Percentiles rank a stretch among this genome's conserved stretches.
Evolutionary conservation across 108 stramenopile genomes (phyloP).

Genomic region (Conticribra guillardii): DNA sequence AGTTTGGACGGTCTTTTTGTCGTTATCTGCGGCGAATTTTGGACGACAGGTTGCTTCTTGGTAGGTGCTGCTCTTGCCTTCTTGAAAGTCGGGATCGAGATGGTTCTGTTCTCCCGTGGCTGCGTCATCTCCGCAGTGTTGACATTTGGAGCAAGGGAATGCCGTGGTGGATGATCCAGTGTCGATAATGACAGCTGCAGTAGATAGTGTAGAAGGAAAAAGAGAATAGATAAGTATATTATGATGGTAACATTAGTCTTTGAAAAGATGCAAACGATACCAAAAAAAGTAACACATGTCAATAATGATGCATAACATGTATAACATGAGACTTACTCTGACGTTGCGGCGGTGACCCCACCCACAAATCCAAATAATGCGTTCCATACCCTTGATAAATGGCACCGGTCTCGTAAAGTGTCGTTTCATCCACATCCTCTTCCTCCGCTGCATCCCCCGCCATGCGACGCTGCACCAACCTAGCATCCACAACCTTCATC

Average conservation of each 20-base stretch:
- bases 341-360: constrained; percentile 64
- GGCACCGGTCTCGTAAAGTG: neutral
- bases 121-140: constrained; percentile 62
- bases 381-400: constrained; percentile 86
- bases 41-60: constrained; percentile 1
- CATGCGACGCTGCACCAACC: neutral
- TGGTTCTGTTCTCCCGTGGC: constrained; percentile 50
- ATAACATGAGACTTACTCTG: neutral
- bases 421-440: constrained; percentile 1
- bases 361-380: constrained; percentile 85
- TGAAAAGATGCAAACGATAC: too few relatives aligned
- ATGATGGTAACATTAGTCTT: neutral
- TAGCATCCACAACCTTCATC: constrained; percentile 1
- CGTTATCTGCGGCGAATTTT: neutral
- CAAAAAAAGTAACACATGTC: too few relatives aligned
- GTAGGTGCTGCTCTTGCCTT: constrained; percentile 46
- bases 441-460: neutral
- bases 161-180: constrained; percentile 87
- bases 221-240: neutral
- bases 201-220: neutral
- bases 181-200: neutral
- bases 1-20: neutral
- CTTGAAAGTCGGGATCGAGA: constrained; percentile 68
- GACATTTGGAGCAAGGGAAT: constrained; percentile 88
- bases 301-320: too few relatives aligned